Conservation (phyloP, 1,139 yeast species). For the Taiozyma sp. region DNA sequence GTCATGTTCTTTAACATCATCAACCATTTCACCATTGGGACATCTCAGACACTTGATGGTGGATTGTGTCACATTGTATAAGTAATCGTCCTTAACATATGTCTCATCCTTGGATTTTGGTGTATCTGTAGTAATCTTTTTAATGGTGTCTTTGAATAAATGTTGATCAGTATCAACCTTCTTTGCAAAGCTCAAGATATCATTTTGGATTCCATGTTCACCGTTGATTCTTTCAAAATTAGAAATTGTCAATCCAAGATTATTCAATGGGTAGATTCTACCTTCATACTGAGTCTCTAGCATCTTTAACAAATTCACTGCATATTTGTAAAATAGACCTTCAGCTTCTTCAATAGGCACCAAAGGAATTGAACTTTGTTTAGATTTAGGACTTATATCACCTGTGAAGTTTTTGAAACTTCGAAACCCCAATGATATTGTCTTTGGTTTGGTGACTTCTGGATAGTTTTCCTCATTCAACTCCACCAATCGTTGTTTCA, state of each 20-base stretch:
- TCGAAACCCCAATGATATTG: slow-evolving; percentile 37
- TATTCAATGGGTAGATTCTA: slow-evolving; percentile 42
- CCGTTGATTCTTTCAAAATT: slow-evolving; percentile 43
- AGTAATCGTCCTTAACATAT: slow-evolving; percentile 11
- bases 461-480: slow-evolving; percentile 55
- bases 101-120: slow-evolving; percentile 9
- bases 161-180: slow-evolving; percentile 8
- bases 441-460: slow-evolving; percentile 41
- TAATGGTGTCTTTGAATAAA: slow-evolving; percentile 6
- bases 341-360: slow-evolving; percentile 30
- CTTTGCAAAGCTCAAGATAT: slow-evolving; percentile 17
- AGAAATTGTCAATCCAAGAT: slow-evolving; percentile 45
- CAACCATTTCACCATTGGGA: slow-evolving; percentile 10
- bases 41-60: slow-evolving; percentile 13
- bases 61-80: slow-evolving; percentile 13
- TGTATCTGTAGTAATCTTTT: background rate
- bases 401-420: slow-evolving; percentile 2
- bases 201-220: slow-evolving; percentile 10
- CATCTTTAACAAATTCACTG: slow-evolving; percentile 34
- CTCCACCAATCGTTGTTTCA: slow-evolving; percentile 65
- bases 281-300: slow-evolving; percentile 29
- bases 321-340: slow-evolving; percentile 33
- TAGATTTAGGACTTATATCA: slow-evolving; percentile 29
- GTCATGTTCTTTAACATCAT: slow-evolving; percentile 26
- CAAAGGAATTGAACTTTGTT: slow-evolving; percentile 40